A percentile compares a stretch with the other conserved stretches of the same genome.
Conservation (phyloP, 371 early-diverging fungal genomes). For the Mucor sp. region DNA sequence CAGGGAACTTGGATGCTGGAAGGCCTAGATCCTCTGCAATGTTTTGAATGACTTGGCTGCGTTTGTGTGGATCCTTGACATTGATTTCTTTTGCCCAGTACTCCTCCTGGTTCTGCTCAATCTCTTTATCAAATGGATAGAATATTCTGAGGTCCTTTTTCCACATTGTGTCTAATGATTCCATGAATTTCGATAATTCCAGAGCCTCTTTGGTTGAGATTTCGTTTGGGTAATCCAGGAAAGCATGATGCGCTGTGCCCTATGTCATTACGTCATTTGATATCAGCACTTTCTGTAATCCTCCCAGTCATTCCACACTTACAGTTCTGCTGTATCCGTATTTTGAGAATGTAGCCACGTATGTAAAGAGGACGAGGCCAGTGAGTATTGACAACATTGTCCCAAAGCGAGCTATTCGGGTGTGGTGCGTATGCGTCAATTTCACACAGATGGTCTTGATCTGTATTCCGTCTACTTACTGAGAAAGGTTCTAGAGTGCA, state of each 20-base stretch:
- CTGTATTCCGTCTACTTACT: not conserved
- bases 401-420: not conserved
- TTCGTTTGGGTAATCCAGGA: slow-evolving; percentile 19
- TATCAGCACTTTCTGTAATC: not conserved
- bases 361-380: not conserved
- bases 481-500: not conserved
- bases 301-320: not conserved
- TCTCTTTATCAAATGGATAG: not conserved
- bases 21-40: slow-evolving; percentile 14
- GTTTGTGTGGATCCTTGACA: slow-evolving; percentile 4
- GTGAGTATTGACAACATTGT: not conserved
- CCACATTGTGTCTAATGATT: not conserved
- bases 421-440: not conserved
- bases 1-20: not conserved
- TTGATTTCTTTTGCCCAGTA: slow-evolving; percentile 7
- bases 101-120: not conserved
- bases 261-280: not conserved
- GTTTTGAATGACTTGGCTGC: not conserved
- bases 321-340: slow-evolving; percentile 11
- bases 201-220: slow-evolving; percentile 10
- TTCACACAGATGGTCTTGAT: not conserved
- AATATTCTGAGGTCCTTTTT: not conserved
- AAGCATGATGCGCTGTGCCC: slow-evolving; percentile 9
- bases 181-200: slow-evolving; percentile 9
- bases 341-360: not conserved